Base-by-base conservation (phyloP, 306 rosid species). In the Notholithocarpus densiflorus region DNA sequence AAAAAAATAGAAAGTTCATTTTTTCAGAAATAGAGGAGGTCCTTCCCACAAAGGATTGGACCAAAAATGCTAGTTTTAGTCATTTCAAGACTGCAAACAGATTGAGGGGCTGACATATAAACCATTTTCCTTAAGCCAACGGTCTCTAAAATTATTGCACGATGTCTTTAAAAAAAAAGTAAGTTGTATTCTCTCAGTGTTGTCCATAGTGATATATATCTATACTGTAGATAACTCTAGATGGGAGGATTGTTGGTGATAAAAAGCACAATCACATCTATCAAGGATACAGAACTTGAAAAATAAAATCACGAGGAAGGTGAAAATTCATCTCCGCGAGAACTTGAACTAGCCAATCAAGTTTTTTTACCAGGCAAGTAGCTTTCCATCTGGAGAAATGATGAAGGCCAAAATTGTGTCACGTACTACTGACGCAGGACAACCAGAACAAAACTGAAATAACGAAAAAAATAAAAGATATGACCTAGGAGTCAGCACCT, bases 361-460 rank as follows among this genome's bases (percentile, higher is more conserved):
- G 55, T 80, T 71, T 45, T 78, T 90, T 37, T 37, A 95, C 99
- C 99, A 95, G 72, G 97, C 95, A 81, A 95, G 87, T 80, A 90
- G 85, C 79, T 86, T 91, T 53, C 98, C 99, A 75, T 90, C 92
- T 72, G 92, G 83, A 18, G 99, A 95, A 85, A 88, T 89, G 88
- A 81, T 91, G 40, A 91, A 88, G 43, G 97, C 86, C 24, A 78
- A 84, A 71, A 93, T 89, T 72, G 83, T 55, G 79, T 93, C 98
- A 27, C 94, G 88, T 48, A 56, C 85, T 74, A 92, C 77, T n/a
- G n/a, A n/a, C n/a, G n/a, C n/a, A n/a, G n/a, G n/a, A n/a, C n/a
- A n/a, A n/a, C n/a, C n/a, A n/a, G n/a, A n/a, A n/a, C n/a, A n/a
- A n/a, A n/a, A n/a, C n/a, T n/a, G n/a, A n/a, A n/a, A n/a, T n/a